Evolutionary conservation across 176 grass and related monocot genomes (phyloP).

Genomic region (Ampelocalamus luodianensis): DNA sequence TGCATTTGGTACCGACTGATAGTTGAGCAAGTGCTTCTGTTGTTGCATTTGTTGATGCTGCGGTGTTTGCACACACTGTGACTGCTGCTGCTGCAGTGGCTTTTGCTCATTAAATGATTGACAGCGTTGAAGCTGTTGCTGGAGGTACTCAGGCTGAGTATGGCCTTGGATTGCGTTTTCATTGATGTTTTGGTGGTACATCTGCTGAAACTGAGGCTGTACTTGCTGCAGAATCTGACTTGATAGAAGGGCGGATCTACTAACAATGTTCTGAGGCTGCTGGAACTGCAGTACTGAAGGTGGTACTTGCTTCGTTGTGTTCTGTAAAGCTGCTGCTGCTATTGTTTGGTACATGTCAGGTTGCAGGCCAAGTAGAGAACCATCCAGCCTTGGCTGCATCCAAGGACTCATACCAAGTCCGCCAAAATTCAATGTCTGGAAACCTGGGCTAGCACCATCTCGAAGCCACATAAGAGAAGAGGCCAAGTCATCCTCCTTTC

Average conservation of each 20-base stretch:
- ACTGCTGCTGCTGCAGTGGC: conserved; percentile 47
- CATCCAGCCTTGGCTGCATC: conserved; percentile 77
- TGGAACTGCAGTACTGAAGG: conserved; percentile 80
- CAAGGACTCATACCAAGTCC: conserved; percentile 66
- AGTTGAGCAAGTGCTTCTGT: conserved; percentile 51
- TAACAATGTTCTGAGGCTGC: conserved; percentile 59
- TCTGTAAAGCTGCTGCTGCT: conserved; percentile 50
- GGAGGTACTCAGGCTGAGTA: conserved; percentile 62
- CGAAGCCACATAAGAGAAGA: conserved; percentile 78
- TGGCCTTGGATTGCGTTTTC: conserved; percentile 61
- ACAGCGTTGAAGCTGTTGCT: conserved; percentile 53
- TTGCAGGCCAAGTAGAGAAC: conserved; percentile 62
- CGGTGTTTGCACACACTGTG: conserved; percentile 50
- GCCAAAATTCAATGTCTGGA: conserved; percentile 80
- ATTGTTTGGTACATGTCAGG: conserved; percentile 74
- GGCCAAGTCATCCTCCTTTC: conserved; percentile 69
- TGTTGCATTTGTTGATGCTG: conserved; percentile 76
- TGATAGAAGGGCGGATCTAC: conserved; percentile 52
- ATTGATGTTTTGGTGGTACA: conserved; percentile 53
- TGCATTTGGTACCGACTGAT: conserved; percentile 47
- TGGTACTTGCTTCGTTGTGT: conserved; percentile 61
- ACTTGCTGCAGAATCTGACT: conserved; percentile 73
- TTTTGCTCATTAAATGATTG: conserved; percentile 65
- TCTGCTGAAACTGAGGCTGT: conserved; percentile 67
- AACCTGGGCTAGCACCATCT: conserved; percentile 65